Base-by-base conservation (phyloP, 805 yeast genomes). In the Wickerhamomyces subpelliculosus region DNA sequence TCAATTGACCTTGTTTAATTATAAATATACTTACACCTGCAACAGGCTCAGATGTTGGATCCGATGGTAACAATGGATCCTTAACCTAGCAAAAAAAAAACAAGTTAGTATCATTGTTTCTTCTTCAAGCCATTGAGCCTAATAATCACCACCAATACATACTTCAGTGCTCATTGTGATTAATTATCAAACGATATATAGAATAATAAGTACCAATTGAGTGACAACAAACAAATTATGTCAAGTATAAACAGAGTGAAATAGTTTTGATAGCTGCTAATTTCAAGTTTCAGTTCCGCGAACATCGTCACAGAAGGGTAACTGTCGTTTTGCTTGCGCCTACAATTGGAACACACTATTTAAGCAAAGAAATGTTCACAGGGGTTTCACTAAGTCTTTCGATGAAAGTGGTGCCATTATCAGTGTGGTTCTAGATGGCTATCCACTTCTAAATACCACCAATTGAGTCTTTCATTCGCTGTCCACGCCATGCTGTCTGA, bases 21-120 rank as follows among this genome's bases (percentile, higher is more conserved):
- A 5, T 25, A 17, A 16, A 3, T 25, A 21, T 21, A 45, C 53
- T 29, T 38, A 49, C 53, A 8, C 32, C 36, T n/a, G 48, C 49
- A 12, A 40, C 48, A 4, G 50, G 49, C 22, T 34, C 36, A 3
- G 45, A 19, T 16, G 36, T 25, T 13, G 47, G 46, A 19, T 48
- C 35, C 11, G 35, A 25, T 32, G 35, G 35, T 21, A 31, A 22
- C 18, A 31, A 13, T 6, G 18, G 14, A n/a, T 20, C 10, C 4
- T 18, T 19, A 31, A 5, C 34, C 23, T 22, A 13, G 16, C 10
- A n/a, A 11, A 31, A 20, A 9, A 3, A 19, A 14, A 21, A 11
- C 14, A 13, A 4, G 34, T 19, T 31, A 18, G 34, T n/a, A n/a
- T 21, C 5, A 14, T 7, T 20, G 21, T n/a, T 18, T 19, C 24